Conservation (phyloP, 2,329 filamentous ascomycete genomes). For the Aspergillus novoparasiticus region DNA sequence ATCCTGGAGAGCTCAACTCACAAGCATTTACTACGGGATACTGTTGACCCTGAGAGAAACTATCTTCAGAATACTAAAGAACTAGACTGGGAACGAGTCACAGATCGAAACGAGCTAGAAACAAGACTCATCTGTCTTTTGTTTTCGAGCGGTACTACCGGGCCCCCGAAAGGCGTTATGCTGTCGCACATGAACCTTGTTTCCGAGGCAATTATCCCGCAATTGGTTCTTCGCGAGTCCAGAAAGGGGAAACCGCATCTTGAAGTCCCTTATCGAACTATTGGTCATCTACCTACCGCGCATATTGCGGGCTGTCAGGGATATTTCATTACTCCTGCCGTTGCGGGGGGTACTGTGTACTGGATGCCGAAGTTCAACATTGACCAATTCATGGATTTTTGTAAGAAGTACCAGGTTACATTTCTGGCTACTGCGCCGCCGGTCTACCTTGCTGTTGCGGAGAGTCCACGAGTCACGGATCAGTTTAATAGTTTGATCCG, state of each 20-base stretch:
- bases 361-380: conserved; percentile 67
- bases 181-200: conserved; percentile 50
- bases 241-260: conserved; percentile 33
- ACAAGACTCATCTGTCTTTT: conserved; percentile 49
- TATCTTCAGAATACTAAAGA: conserved; percentile 27
- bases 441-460: conserved; percentile 62
- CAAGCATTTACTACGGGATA: conserved; percentile 32
- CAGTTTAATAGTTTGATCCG: conserved; percentile 56
- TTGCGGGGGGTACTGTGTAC: conserved; percentile 54
- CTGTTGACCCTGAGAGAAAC: conserved; percentile 6
- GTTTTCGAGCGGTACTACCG: conserved; percentile 53
- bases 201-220: conserved; percentile 34
- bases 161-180: conserved; percentile 50
- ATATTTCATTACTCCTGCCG: conserved; percentile 51
- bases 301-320: conserved; percentile 54
- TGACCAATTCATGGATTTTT: conserved; percentile 56
- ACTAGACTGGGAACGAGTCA: conserved; percentile 58
- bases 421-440: conserved; percentile 63
- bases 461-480: conserved; percentile 57
- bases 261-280: conserved; percentile 36
- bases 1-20: conserved; percentile 50
- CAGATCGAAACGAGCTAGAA: conserved; percentile 51
- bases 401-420: conserved; percentile 54
- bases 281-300: conserved; percentile 51
- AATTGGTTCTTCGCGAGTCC: conserved; percentile 18